A percentile compares a stretch with the other conserved stretches of the same genome.
Evolutionary conservation across 306 rosid genomes (phyloP).

Genomic region (Cucurbita maxima): DNA sequence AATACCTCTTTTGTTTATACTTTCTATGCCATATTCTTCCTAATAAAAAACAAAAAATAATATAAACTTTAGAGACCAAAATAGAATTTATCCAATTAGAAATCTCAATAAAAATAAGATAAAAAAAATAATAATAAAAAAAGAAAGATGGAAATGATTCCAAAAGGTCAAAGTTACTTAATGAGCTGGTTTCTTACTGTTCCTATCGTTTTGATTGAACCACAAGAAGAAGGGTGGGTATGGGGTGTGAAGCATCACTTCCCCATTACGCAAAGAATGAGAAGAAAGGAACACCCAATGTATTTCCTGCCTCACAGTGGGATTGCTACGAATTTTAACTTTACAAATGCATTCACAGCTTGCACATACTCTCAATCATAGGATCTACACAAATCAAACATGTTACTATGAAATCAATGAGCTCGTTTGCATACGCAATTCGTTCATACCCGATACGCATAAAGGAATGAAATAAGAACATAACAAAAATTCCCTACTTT

Average conservation of each 20-base stretch:
- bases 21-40: background rate
- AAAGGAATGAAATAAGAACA: background rate
- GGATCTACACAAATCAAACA: background rate
- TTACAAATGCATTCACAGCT: background rate
- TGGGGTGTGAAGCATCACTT: slow-evolving; percentile 12
- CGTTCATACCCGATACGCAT: background rate
- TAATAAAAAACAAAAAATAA: too few relatives aligned
- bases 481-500: background rate
- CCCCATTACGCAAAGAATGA: slow-evolving; percentile 6
- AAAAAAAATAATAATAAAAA: background rate
- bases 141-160: too few relatives aligned
- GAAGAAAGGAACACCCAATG: slow-evolving; percentile 1
- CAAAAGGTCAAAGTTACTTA: background rate
- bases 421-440: background rate
- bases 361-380: background rate
- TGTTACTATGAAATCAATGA: background rate
- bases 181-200: background rate
- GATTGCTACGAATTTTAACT: background rate
- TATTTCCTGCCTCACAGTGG: background rate
- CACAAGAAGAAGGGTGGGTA: slow-evolving; percentile 10
- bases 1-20: background rate
- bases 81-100: background rate
- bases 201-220: background rate
- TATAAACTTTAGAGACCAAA: too few relatives aligned
- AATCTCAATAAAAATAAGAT: background rate